Evolutionary conservation across 305 asterid species (phyloP).

Genomic region (Fraxinus greggii): DNA sequence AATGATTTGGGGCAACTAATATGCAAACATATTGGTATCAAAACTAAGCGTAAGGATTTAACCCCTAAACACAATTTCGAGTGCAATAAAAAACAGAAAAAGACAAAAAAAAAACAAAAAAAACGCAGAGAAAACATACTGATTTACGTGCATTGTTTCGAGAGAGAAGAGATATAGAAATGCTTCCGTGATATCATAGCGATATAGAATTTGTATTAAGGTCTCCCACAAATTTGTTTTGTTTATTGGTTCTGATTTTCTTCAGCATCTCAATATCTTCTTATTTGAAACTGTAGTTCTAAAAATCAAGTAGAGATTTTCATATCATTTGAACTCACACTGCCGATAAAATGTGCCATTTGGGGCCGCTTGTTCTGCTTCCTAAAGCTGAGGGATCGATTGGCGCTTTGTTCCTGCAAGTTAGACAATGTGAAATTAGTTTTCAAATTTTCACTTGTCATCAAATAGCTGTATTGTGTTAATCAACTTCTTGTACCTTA

Average conservation of each 20-base stretch:
- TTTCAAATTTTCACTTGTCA: conserved; percentile 2
- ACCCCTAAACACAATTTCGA: neutral
- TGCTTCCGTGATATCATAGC: neutral
- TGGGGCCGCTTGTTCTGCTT: conserved; percentile 66
- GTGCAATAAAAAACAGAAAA: neutral
- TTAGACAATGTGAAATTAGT: neutral
- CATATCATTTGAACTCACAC: conserved; percentile 50
- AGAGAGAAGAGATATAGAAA: neutral
- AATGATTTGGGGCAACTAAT: conserved; percentile 67
- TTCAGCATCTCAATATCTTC: neutral
- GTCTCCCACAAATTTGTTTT: neutral
- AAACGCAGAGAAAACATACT: neutral
- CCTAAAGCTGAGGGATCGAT: conserved; percentile 46
- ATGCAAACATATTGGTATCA: conserved; percentile 16
- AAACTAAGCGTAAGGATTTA: neutral
- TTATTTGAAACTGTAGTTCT: neutral
- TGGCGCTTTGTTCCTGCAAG: conserved; percentile 55
- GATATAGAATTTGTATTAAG: neutral
- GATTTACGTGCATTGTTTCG: neutral
- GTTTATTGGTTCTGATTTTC: neutral
- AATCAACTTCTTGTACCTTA: conserved; percentile 38
- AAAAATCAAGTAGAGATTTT: neutral
- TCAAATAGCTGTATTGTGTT: neutral
- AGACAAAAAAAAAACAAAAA: neutral
- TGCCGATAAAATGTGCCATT: conserved; percentile 69